Conservation (phyloP, 192 early-diverging fungal genomes). For the Backusella macrospora region DNA sequence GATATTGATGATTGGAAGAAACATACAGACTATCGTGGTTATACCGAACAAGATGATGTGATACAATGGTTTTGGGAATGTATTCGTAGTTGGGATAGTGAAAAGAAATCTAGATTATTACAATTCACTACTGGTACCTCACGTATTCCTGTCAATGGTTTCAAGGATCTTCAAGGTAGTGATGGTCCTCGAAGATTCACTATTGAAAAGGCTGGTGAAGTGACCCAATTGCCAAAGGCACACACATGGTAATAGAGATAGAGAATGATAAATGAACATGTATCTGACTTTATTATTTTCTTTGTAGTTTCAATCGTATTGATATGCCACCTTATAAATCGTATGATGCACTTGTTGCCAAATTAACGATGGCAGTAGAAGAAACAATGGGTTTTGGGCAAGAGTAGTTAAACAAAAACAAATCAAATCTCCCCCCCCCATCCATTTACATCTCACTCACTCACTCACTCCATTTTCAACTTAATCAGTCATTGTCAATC, state of each 20-base stretch:
- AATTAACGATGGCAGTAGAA: constrained; percentile 86
- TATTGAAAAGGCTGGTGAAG: constrained; percentile 92
- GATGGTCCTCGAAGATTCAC: constrained; percentile 96
- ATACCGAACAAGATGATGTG: constrained; percentile 95
- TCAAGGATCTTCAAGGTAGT: constrained; percentile 96
- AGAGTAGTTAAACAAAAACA: constrained; percentile 49
- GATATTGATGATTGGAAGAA: constrained; percentile 99
- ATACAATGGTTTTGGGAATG: constrained; percentile 98
- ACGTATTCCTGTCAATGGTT: constrained; percentile 97
- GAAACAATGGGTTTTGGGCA: constrained; percentile 95
- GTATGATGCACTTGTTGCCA: constrained; percentile 65
- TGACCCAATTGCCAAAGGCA: constrained; percentile 83
- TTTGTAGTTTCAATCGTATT: constrained; percentile 88
- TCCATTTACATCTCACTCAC: not conserved
- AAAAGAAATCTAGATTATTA: constrained; percentile 92
- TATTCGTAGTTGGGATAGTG: constrained; percentile 82
- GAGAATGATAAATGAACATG: no score
- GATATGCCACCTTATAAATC: constrained; percentile 92
- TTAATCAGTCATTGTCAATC: not conserved
- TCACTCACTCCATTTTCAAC: not conserved
- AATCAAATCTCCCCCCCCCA: not conserved
- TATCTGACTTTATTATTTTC: not conserved
- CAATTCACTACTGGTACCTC: constrained; percentile 99
- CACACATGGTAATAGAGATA: constrained; percentile 81
- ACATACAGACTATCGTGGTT: constrained; percentile 96